Base-by-base conservation (phyloP, 192 early-diverging fungal genomes). In the Backusella macrospora region DNA sequence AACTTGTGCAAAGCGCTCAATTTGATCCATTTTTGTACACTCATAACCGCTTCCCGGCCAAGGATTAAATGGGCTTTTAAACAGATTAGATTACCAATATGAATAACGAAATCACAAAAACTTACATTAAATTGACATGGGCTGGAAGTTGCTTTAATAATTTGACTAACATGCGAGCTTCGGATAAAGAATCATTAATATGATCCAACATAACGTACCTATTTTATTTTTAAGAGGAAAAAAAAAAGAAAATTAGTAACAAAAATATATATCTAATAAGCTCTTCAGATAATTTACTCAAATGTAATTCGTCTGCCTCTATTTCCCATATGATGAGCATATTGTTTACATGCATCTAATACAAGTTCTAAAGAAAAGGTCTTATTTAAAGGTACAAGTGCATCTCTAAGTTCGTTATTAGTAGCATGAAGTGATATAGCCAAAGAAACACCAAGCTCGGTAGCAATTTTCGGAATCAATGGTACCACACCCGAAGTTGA, bases 381-480 rank as follows among this genome's bases (percentile, higher is more conserved):
- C 77, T 91, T 93, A 80, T 95, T 95, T 39, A 95, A 84, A 1
- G 96, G 96, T 67, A 97, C 93, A 48, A 97, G 84, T 63, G 84
- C 85, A 40, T 92, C 86, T 10, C 96, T 85, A 21, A 94, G 82
- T 2, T 82, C 84, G 66, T 96, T 89, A 69, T 88, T 92, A 26
- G 91, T 88, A 7, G 96, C 93, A 84, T 97, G 96, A 0, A 97
- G 80, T 5, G 93, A 94, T 9, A 97, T 83, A 0, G 96, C 95
- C 39, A 97, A 82, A 1, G 88, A 84, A 39, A 90, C 88, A 5
- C 85, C 86, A 4, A 93, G 83, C 15, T 94, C 92, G 23, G 83
- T 79, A 2, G 91, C 92, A 45, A 96, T 81, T 16, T 87, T 84
- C n/a, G 88, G 86, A 72, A 97, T 92, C 42, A 92, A 83, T 5